phyloP scores from a whole-genome alignment of 2,329 filamentous ascomycete species.

The Raffaelea deltoideospora region DNA sequence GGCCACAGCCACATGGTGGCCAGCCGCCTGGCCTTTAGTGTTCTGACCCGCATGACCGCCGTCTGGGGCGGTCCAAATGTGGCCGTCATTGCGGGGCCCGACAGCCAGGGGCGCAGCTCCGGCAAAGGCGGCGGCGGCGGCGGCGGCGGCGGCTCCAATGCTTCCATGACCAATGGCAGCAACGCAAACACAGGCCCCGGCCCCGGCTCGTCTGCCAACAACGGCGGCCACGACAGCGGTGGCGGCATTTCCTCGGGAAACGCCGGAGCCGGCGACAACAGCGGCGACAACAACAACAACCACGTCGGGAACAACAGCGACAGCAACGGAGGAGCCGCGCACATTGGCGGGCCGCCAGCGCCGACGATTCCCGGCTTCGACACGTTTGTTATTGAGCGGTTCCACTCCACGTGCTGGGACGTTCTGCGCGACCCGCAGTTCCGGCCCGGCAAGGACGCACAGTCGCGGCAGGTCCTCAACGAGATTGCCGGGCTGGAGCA shows the following conservation, averaged over 20 bases:
- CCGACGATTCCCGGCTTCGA: slow-evolving; percentile 76
- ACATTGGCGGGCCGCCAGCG: slow-evolving; percentile 21
- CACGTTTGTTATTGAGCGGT: slow-evolving; percentile 73
- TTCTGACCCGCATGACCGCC: slow-evolving; percentile 67
- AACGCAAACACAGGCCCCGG: background rate
- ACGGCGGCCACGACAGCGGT: background rate
- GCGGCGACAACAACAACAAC: background rate
- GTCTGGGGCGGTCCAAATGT: slow-evolving; percentile 85
- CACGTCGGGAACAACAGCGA: background rate
- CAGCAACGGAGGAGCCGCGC: background rate
- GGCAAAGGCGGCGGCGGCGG: no score
- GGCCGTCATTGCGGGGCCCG: slow-evolving; percentile 38
- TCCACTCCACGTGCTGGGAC: slow-evolving; percentile 83
- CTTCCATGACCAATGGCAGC: background rate
- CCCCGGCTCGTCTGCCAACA: no score
- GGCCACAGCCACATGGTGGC: slow-evolving; percentile 42
- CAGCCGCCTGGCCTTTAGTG: slow-evolving; percentile 60
- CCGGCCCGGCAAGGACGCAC: slow-evolving; percentile 65
- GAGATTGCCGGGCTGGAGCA: slow-evolving; percentile 83
- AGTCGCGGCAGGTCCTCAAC: slow-evolving; percentile 72
- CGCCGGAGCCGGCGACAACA: background rate
- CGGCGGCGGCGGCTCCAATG: slow-evolving; percentile 19
- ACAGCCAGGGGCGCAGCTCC: no score
- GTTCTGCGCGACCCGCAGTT: slow-evolving; percentile 68
- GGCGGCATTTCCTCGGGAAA: no score